Conservation (phyloP, 2,329 filamentous ascomycete genomes). For the Didymosphaeria variabile region DNA sequence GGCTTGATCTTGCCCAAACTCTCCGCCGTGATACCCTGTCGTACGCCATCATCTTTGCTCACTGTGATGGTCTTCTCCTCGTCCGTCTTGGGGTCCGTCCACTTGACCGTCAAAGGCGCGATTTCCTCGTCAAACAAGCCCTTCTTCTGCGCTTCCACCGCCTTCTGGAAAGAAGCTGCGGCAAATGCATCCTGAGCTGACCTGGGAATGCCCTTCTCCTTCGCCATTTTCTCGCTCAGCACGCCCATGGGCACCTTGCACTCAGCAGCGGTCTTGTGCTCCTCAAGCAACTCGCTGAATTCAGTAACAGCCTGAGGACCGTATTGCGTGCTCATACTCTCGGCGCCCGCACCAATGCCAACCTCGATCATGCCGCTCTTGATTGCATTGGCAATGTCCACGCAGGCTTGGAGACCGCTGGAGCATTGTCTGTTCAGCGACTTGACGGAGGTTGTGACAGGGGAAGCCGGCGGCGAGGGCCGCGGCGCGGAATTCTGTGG, state of each 20-base stretch:
- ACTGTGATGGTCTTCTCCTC: conserved; percentile 87
- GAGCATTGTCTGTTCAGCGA: conserved; percentile 94
- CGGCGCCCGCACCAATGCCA: conserved; percentile 91
- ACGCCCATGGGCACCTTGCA: conserved; percentile 98
- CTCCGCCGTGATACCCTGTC: conserved; percentile 85
- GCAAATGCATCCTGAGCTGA: conserved; percentile 89
- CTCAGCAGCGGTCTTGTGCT: conserved; percentile 82
- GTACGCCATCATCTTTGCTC: conserved; percentile 84
- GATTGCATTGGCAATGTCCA: conserved; percentile 95
- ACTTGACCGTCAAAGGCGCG: conserved; percentile 83
- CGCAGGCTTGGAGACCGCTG: conserved; percentile 88
- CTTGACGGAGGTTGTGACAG: conserved; percentile 83
- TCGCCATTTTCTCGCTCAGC: conserved; percentile 93
- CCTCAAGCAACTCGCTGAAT: conserved; percentile 89
- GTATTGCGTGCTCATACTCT: conserved; percentile 95
- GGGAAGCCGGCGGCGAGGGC: conserved; percentile 91
- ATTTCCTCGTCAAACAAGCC: conserved; percentile 97
- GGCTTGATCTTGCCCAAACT: conserved; percentile 89
- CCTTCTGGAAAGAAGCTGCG: conserved; percentile 91
- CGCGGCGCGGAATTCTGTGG: conserved; percentile 95
- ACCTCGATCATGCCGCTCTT: conserved; percentile 91
- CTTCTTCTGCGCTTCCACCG: conserved; percentile 79
- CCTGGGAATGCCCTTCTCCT: conserved; percentile 78
- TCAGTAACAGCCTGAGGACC: conserved; percentile 88
- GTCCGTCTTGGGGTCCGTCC: conserved; percentile 88